Evolutionary conservation across 352 stramenopile species (phyloP).

Genomic region (Phytophthora sojae): DNA sequence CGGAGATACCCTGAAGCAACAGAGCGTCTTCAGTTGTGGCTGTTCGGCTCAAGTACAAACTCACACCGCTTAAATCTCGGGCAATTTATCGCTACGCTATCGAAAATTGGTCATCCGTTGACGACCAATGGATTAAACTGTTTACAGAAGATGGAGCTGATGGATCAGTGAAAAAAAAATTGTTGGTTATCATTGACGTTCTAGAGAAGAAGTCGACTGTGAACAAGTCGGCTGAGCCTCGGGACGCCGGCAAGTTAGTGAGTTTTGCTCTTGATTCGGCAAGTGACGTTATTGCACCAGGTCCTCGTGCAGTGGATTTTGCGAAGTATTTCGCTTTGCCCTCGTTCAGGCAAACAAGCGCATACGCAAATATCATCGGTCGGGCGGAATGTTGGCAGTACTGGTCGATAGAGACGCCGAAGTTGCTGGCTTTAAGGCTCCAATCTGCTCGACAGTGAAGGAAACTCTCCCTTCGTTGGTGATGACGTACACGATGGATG

Average conservation of each 20-base stretch:
- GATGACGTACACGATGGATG: neutral
- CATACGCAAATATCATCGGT: no score
- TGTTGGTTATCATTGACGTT: neutral
- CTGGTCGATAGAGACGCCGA: neutral
- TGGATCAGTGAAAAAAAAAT: neutral
- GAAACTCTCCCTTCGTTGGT: neutral
- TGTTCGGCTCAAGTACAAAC: neutral
- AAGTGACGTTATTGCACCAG: neutral
- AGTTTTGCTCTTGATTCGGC: neutral
- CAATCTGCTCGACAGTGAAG: neutral
- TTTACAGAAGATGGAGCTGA: neutral
- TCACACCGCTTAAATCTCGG: neutral
- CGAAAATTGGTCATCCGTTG: neutral
- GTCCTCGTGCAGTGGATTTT: neutral
- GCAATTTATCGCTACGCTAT: neutral
- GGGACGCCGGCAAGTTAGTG: neutral
- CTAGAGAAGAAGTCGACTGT: neutral
- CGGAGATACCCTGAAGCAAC: neutral
- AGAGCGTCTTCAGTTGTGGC: neutral
- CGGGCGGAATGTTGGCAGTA: no score
- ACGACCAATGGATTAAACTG: neutral
- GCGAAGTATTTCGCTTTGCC: no score
- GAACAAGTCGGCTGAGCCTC: neutral
- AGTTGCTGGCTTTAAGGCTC: neutral
- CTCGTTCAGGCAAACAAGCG: no score